Base-by-base conservation (phyloP, 2,329 filamentous ascomycete species). In the Arachnomyces sp. region DNA sequence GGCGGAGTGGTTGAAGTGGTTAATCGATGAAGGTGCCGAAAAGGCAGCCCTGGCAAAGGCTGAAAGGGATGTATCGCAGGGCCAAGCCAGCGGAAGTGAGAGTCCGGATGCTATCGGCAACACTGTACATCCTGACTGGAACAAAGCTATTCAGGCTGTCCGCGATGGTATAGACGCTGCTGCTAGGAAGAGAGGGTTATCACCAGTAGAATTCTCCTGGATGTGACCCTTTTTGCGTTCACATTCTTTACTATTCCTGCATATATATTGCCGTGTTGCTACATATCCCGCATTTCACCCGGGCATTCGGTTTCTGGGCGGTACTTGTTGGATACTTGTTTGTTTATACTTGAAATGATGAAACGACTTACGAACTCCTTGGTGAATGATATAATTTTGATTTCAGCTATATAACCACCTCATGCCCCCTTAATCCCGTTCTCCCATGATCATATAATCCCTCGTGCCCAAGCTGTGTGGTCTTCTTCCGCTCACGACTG, bases 1-100 rank as follows among this genome's bases (percentile, higher is more conserved):
- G 13, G 73, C 83, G 9, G 77, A 71, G 48, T 94, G 86, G 85
- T 44, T 70, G 43, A 49, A 54, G 37, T 64, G 66, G 61, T 47
- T 69, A 11, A 46, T 68, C 11, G 29, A 28, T 16, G 9, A 12
- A 14, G 28, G 29, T 15, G 15, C 32, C 4, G 9, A 41, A 13
- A 12, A 9, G 28, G 31, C 13, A 33, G n/a, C 25, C 13, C 13
- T 5, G 33, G 8, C 5, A 45, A 16, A 58, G 38, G 29, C 57
- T 76, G 17, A 65, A 66, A 45, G 44, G 54, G 5, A n/a, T 5
- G 35, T 6, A 7, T 7, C 15, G 33, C 7, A 33, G 25, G 11
- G 35, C 14, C 7, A 37, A 4, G 12, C 8, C 5, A 31, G 9
- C 3, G 3, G 11, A 40, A 17, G 35, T 32, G 17, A 17, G 6